These are phyloP conservation scores for Myxozyma neotropica DNA, from an alignment of 805 yeast genomes.

Conservation along the genomic window DNA sequence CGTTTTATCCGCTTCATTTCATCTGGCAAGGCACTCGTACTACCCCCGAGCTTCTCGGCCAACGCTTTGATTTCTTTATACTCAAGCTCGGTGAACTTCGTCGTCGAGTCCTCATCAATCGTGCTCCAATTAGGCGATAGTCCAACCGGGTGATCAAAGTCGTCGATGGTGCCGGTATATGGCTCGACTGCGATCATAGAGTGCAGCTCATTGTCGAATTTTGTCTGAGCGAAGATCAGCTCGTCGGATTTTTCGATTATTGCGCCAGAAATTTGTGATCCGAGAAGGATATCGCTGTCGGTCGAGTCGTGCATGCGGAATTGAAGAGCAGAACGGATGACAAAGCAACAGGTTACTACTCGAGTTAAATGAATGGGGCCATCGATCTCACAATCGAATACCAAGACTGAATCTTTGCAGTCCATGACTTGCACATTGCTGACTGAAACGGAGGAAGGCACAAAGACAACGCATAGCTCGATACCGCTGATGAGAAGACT, in stretches of 20 bases:
- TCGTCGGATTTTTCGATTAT: conserved; percentile 27
- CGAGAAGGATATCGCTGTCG: conserved; percentile 13
- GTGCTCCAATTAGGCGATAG: conserved; percentile 20
- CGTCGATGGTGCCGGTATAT: conserved; percentile 23
- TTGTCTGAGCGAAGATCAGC: conserved; percentile 13
- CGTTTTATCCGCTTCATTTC: not conserved
- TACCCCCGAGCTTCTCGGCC: too few species aligned
- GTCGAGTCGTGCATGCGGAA: conserved; percentile 28
- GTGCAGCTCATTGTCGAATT: not conserved
- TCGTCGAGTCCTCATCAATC: conserved; percentile 17
- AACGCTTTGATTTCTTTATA: not conserved
- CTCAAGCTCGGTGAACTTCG: conserved; percentile 14
- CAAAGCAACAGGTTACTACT: conserved; percentile 7
- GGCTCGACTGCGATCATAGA: conserved; percentile 2
- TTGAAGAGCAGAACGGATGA: conserved; percentile 23
- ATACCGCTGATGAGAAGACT: conserved; percentile 2
- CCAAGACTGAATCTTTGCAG: conserved; percentile 6
- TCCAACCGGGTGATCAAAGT: conserved; percentile 40
- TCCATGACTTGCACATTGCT: conserved; percentile 17
- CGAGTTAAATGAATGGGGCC: conserved; percentile 29
- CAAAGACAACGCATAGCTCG: conserved; percentile 15
- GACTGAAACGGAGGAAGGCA: not conserved
- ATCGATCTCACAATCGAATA: conserved; percentile 9
- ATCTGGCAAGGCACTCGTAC: not conserved
- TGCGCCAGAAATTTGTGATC: conserved; percentile 2